Conservation (phyloP, 1,284 basidiomycete species). For the Omphalotus olearius region DNA sequence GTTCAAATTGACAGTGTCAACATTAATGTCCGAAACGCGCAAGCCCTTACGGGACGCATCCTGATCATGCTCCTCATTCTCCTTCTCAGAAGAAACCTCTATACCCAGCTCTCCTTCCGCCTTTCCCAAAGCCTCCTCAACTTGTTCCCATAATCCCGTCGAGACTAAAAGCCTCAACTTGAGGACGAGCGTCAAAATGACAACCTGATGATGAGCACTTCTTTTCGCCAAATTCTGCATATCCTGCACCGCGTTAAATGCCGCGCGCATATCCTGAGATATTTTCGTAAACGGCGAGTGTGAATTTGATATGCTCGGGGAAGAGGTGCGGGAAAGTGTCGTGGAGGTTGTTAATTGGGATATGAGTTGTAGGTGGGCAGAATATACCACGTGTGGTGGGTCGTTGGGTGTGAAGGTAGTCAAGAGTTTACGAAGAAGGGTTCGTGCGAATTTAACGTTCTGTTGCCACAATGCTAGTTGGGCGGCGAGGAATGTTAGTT, state of each 20-base stretch:
- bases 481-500: constrained; percentile 55
- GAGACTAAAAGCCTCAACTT: constrained; percentile 49
- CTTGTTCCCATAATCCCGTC: constrained; percentile 47
- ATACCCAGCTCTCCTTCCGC: constrained; percentile 45
- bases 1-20: constrained; percentile 7
- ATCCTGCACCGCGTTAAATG: constrained; percentile 38
- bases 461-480: constrained; percentile 48
- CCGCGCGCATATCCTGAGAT: constrained; percentile 32
- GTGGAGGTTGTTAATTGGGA: constrained; percentile 30
- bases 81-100: constrained; percentile 15
- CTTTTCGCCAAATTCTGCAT: constrained; percentile 35
- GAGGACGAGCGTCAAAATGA: constrained; percentile 44
- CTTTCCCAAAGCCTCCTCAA: constrained; percentile 37
- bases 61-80: constrained; percentile 9
- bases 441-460: constrained; percentile 55
- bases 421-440: constrained; percentile 50
- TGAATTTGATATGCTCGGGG: constrained; percentile 12
- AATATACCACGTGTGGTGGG: constrained; percentile 49
- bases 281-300: constrained; percentile 17
- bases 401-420: constrained; percentile 41
- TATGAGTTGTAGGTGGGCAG: constrained; percentile 50
- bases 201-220: constrained; percentile 39
- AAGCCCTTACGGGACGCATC: constrained; percentile 1
- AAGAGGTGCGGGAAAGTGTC: constrained; percentile 10
- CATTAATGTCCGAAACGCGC: constrained; percentile 11